phyloP scores from a whole-genome alignment of 2,329 filamentous ascomycete species.

The Colletotrichum sp. region DNA sequence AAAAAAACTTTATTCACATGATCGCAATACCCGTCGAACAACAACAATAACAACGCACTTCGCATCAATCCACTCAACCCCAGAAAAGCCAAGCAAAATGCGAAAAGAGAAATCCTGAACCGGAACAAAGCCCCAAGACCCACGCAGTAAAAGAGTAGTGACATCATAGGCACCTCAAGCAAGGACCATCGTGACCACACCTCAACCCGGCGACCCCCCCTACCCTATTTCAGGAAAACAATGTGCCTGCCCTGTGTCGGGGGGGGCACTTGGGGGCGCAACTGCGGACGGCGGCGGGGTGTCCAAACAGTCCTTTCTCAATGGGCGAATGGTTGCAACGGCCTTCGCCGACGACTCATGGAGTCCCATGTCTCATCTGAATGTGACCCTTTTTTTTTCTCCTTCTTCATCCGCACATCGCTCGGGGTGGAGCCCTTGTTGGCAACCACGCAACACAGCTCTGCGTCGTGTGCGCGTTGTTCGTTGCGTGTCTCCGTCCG shows the following conservation, averaged over 20 bases:
- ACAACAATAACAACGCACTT: background rate
- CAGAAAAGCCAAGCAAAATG: background rate
- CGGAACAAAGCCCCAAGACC: background rate
- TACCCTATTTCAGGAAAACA: background rate
- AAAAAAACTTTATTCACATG: background rate
- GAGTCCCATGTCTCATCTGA: constrained; percentile 3
- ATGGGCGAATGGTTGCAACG: background rate
- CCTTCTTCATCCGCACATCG: background rate
- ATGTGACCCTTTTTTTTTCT: background rate
- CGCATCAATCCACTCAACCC: background rate
- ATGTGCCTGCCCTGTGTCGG: background rate
- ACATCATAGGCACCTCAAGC: background rate
- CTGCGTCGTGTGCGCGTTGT: background rate
- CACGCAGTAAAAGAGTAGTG: background rate
- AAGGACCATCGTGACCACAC: background rate
- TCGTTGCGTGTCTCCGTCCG: background rate
- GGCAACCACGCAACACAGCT: background rate
- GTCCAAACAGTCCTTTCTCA: background rate
- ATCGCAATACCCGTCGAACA: background rate
- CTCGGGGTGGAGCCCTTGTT: background rate
- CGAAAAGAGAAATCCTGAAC: background rate
- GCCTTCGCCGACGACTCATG: background rate
- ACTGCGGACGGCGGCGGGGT: background rate
- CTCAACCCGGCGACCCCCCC: background rate
- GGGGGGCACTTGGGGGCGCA: background rate